These are phyloP conservation scores for Arachnopeziza araneosa DNA, from an alignment of 2,329 filamentous ascomycete species.

Conservation along the genomic window DNA sequence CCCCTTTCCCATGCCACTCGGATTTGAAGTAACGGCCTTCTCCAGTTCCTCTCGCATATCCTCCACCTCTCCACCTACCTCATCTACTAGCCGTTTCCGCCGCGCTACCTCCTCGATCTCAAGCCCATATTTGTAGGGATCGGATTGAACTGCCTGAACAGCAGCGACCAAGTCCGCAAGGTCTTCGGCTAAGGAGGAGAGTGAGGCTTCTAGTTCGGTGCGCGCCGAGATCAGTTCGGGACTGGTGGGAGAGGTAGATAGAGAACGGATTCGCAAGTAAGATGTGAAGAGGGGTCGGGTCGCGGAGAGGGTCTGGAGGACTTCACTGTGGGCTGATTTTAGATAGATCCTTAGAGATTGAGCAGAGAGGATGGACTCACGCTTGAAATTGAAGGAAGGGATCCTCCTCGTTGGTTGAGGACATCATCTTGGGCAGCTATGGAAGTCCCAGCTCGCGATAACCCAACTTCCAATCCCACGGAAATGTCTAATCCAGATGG, in stretches of 20 bases:
- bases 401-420: constrained; percentile 61
- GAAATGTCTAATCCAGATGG: not conserved
- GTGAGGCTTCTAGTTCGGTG: constrained; percentile 59
- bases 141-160: constrained; percentile 79
- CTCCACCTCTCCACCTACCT: constrained; percentile 83
- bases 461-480: not conserved
- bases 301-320: constrained; percentile 73
- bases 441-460: not conserved
- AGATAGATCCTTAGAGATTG: constrained; percentile 3
- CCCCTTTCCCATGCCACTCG: constrained; percentile 22
- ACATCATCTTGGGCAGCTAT: constrained; percentile 48
- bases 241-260: constrained; percentile 60
- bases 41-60: constrained; percentile 81
- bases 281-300: constrained; percentile 87
- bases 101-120: constrained; percentile 76
- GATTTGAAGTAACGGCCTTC: constrained; percentile 42
- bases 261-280: constrained; percentile 90
- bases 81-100: constrained; percentile 75
- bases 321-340: constrained; percentile 58
- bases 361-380: constrained; percentile 37
- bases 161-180: constrained; percentile 82
- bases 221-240: constrained; percentile 81
- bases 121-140: constrained; percentile 83
- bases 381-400: constrained; percentile 69
- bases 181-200: constrained; percentile 71